Evolutionary conservation across 2,329 filamentous ascomycete species (phyloP), one percentile per base, ranked within the genome.

Genomic region (Fusarium compactum): DNA sequence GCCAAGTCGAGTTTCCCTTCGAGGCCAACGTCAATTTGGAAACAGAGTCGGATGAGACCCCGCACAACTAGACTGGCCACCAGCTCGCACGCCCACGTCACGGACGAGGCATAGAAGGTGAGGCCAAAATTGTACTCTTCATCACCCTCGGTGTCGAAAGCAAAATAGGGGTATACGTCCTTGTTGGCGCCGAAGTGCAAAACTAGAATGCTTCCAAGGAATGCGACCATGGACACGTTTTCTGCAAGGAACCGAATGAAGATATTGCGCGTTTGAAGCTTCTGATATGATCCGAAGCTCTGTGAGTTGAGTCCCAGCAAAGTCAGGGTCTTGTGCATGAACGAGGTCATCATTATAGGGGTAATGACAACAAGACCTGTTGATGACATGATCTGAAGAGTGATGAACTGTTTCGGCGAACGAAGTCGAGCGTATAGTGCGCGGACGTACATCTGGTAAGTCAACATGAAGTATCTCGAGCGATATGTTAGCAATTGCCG

Each of bases 401-500:
- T 83, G 61, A 91, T 83, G 80, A 92, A 92, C 78, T 91, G 89
- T 41, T 82, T 79, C 1, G 89, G 90, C 8, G 87, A 89, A 67
- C 90, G 89, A 16, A 92, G 85, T 20, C 90, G 88, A 16, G 90
- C 90, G 76, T 92, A 92, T 62, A 92, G 79, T 14, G 90, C 89
- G 55, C 90, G 88, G 15, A 92, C 90, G 78, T 91, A 92, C 7
- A 89, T 91, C 79, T 92, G 89, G 78, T 92, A 92, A 8, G 90
- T 92, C 54, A 91, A 80, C 82, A 88, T 88, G 77, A 90, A 91
- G 78, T 90, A 91, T 50, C 86, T 88, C 25, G 8, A 15, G 14
- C 24, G 15, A 24, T 22, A n/a, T 22, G 62, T 77, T 46, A 74
- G 74, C 24, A 52, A 22, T 44, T n/a, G 14, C 20, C 18, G 27